Base-by-base conservation (phyloP, 768 basidiomycete genomes). In the Dacryopinax primogenitus region DNA sequence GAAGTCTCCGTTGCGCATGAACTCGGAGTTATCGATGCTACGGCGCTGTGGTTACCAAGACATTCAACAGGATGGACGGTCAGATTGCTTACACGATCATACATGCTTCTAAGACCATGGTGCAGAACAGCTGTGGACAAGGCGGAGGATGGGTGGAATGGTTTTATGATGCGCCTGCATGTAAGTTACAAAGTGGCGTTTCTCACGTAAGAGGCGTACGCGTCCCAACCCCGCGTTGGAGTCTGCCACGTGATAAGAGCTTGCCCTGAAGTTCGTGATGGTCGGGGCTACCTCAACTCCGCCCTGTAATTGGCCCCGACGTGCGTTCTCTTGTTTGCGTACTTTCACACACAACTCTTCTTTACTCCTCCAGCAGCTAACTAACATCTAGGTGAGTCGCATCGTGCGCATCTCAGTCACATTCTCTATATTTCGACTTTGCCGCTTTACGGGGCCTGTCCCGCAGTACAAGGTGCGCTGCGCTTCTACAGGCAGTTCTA, bases 1-100 rank as follows among this genome's bases (percentile, higher is more conserved):
- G 75, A 92, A 94, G 76, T 94, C 92, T 12, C 92, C 92, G 73
- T 96, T 95, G 65, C 93, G 85, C 87, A 96, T 96, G 77, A 87
- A 94, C 76, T 94, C 92, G 1, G 92, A 96, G 74, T 97, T 97
- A 83, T 99, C 96, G 67, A 98, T 86, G 15, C 76, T 76, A 69
- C 3, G 3, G 30, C 51, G n/a, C 13, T 32, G 45, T 28, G 37
- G 23, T 36, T 30, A 23, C 45, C 47, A 18, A 35, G 7, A 23
- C 12, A 30, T 9, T 32, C 13, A 30, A 7, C 7, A 32, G n/a
- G 32, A 58, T 32, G 26, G 26, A 23, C 6, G 51, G 32, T 28
- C 9, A 30, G 18, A 9, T 15, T 11, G 21, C 51, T 4, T 18
- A 58, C 51, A 58, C 51, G 18, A 58, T 58, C 51, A 58, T 58